phyloP scores from a whole-genome alignment of 140 eudicot genomes.

The Cichorium intybus region DNA sequence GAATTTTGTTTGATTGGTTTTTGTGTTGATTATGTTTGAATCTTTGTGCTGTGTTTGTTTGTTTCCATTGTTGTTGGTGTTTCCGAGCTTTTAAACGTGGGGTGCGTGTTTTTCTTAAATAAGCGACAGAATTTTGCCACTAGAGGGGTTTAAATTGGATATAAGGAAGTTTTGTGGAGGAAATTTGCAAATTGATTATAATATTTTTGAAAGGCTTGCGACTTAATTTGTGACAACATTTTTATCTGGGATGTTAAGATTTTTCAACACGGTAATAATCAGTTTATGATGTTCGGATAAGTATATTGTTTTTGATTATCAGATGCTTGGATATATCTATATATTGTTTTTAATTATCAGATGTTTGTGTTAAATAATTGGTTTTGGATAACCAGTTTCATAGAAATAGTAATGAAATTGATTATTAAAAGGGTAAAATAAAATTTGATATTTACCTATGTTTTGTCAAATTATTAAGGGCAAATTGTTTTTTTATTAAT shows the following conservation, averaged over 20 bases:
- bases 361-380: no score
- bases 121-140: neutral
- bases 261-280: neutral
- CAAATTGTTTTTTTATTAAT: no score
- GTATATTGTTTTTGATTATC: neutral
- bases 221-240: no score
- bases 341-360: no score
- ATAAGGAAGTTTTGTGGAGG: neutral
- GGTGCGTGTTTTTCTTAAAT: constrained; percentile 24
- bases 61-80: constrained; percentile 14
- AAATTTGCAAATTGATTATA: neutral
- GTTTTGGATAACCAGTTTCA: no score
- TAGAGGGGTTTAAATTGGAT: neutral
- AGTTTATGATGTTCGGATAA: neutral
- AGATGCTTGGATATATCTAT: no score
- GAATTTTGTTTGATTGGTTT: constrained; percentile 9
- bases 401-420: no score
- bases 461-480: no score
- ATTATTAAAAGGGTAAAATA: no score
- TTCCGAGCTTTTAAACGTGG: constrained; percentile 20
- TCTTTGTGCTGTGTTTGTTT: neutral
- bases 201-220: neutral
- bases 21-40: constrained; percentile 13
- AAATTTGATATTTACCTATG: no score
- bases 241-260: no score